A percentile compares a stretch with the other conserved stretches of the same genome.
These are phyloP conservation scores for Stephania cephalantha DNA, from an alignment of 164 flowering plant genomes.

Conservation along the genomic window DNA sequence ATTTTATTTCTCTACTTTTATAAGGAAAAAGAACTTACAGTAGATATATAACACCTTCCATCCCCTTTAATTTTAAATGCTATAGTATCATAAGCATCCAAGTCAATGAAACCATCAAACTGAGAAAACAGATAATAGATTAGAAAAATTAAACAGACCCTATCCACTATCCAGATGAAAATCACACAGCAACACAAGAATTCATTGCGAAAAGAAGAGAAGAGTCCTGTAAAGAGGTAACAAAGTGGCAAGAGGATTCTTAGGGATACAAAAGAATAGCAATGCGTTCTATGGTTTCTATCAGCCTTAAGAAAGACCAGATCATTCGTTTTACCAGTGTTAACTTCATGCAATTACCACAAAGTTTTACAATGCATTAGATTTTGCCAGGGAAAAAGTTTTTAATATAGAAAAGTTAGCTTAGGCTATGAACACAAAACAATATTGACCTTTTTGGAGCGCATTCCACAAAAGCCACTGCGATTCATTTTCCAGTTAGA, in stretches of 20 bases:
- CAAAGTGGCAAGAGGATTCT: background rate
- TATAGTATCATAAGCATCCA: slow-evolving; percentile 83
- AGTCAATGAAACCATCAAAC: slow-evolving; percentile 93
- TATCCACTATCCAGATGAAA: background rate
- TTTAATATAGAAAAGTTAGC: no score
- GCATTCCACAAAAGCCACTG: slow-evolving; percentile 97
- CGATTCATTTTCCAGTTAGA: slow-evolving; percentile 72
- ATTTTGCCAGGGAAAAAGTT: no score
- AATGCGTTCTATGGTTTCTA: slow-evolving; percentile 3
- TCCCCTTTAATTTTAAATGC: slow-evolving; percentile 89
- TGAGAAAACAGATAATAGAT: slow-evolving; percentile 25
- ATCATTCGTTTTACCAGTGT: background rate
- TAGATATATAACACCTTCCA: slow-evolving; percentile 94
- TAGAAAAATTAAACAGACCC: background rate
- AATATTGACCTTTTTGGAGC: slow-evolving; percentile 70
- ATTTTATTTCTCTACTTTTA: background rate
- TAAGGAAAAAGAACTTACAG: slow-evolving; percentile 43
- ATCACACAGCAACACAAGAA: background rate
- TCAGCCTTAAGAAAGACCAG: background rate
- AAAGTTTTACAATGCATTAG: background rate
- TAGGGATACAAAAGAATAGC: background rate
- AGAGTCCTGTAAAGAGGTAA: background rate
- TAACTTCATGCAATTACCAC: background rate
- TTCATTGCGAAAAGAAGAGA: no score
- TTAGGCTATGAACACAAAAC: background rate